A percentile compares a stretch with the other conserved stretches of the same genome.
These are phyloP conservation scores for Mycogone perniciosa DNA, from an alignment of 2,329 filamentous ascomycete genomes.

Conservation along the genomic window DNA sequence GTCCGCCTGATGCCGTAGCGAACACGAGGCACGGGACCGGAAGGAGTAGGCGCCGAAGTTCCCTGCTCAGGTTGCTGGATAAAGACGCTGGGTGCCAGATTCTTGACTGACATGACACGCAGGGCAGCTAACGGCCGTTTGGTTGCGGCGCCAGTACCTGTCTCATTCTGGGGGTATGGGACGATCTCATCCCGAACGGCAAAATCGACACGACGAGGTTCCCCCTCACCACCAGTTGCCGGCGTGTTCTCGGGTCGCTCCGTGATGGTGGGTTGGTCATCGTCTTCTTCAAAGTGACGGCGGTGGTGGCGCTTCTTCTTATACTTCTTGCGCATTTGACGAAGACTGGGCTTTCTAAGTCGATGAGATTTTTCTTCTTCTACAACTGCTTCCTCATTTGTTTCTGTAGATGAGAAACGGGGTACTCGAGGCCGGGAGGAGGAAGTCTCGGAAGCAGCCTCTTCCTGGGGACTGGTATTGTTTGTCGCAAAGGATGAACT, in stretches of 20 bases:
- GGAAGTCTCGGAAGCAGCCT: conserved; percentile 33
- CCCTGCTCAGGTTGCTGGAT: conserved; percentile 35
- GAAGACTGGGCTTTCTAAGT: conserved; percentile 28
- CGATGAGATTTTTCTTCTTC: conserved; percentile 35
- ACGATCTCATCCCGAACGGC: conserved; percentile 30
- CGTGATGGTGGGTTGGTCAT: conserved; percentile 27
- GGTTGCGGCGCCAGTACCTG: conserved; percentile 18
- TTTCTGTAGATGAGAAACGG: conserved; percentile 31
- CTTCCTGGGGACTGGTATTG: conserved; percentile 30
- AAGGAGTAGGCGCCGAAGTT: conserved; percentile 22
- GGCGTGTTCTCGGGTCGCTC: conserved; percentile 21
- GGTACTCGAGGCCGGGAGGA: conserved; percentile 31
- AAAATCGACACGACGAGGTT: conserved; percentile 54
- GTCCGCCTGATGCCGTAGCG: conserved; percentile 64
- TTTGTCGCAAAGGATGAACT: conserved; percentile 38
- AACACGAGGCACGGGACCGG: conserved; percentile 49
- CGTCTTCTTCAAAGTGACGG: conserved; percentile 25
- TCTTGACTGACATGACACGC: conserved; percentile 58
- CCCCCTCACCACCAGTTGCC: conserved; percentile 25
- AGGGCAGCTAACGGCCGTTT: conserved; percentile 47
- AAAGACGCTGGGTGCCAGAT: conserved; percentile 67
- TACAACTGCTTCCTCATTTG: conserved; percentile 39
- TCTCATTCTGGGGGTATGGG: conserved; percentile 23
- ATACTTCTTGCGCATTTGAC: conserved; percentile 36
- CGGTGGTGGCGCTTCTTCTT: conserved; percentile 40